Conservation (phyloP, 192 early-diverging fungal genomes). For the Kappamyces sp. region DNA sequence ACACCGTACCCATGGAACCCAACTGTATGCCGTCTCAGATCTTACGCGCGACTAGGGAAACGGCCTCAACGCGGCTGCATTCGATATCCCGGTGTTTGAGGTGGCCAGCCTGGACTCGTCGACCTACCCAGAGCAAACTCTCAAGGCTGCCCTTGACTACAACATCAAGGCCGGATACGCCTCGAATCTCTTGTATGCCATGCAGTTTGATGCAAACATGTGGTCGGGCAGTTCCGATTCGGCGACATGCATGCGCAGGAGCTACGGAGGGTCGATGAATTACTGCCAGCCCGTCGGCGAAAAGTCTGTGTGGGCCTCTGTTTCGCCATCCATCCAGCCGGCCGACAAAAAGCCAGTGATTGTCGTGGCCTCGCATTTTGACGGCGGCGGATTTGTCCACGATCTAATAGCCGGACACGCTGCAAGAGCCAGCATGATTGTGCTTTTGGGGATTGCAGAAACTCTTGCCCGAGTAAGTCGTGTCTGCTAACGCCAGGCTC, state of each 20-base stretch:
- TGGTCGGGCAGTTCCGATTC: conserved; percentile 56
- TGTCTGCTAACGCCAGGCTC: not conserved
- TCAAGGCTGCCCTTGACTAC: conserved; percentile 26
- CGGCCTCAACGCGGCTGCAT: conserved; percentile 44
- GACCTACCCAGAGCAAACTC: conserved; percentile 11
- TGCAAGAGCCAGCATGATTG: conserved; percentile 54
- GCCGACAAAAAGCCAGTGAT: conserved; percentile 62
- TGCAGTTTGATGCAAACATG: conserved; percentile 70
- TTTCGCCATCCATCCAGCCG: conserved; percentile 44
- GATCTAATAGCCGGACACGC: conserved; percentile 56
- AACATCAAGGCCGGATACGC: conserved; percentile 44
- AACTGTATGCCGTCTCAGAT: conserved; percentile 31
- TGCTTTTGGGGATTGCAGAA: conserved; percentile 62
- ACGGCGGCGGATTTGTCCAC: conserved; percentile 60
- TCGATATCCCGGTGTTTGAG: conserved; percentile 65
- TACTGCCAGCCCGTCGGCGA: conserved; percentile 65
- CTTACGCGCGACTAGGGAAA: conserved; percentile 43
- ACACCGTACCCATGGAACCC: conserved; percentile 64
- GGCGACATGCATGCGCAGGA: conserved; percentile 61
- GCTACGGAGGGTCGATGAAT: conserved; percentile 37
- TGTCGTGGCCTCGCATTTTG: conserved; percentile 58
- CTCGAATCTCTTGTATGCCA: conserved; percentile 58
- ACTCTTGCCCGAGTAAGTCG: conserved; percentile 57
- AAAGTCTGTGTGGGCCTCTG: conserved; percentile 62
- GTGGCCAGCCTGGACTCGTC: conserved; percentile 2